Evolutionary conservation across 2,329 filamentous ascomycete genomes (phyloP).

Genomic region (Drechslerella coelobrocha): DNA sequence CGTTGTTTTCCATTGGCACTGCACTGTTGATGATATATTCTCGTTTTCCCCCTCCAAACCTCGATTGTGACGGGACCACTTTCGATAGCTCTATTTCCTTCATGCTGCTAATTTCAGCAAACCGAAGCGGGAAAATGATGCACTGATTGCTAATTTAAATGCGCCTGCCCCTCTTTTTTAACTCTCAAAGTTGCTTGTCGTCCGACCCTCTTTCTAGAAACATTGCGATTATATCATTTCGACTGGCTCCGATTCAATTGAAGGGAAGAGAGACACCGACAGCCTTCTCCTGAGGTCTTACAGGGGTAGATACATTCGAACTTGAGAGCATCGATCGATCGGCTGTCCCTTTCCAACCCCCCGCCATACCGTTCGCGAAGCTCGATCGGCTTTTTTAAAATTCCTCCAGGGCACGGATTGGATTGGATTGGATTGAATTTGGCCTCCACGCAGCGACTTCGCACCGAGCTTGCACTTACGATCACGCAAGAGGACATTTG

Average conservation of each 20-base stretch:
- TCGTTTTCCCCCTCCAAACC: not conserved
- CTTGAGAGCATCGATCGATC: too few species aligned
- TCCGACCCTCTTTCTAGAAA: slow-evolving; percentile 20
- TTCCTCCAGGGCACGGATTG: not conserved
- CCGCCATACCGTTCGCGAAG: not conserved
- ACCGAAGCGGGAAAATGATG: slow-evolving; percentile 1
- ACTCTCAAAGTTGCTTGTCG: slow-evolving; percentile 16
- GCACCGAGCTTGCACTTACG: not conserved
- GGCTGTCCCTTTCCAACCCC: not conserved
- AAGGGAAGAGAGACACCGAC: not conserved
- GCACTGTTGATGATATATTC: slow-evolving; percentile 5
- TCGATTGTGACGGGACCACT: not conserved
- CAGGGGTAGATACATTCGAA: not conserved
- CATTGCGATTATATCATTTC: slow-evolving; percentile 29
- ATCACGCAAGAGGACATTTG: not conserved
- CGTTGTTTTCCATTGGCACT: slow-evolving; percentile 22
- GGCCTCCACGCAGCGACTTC: not conserved
- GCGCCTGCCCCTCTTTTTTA: slow-evolving; percentile 12
- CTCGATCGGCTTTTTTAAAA: not conserved
- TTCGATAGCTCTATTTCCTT: not conserved
- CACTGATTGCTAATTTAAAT: slow-evolving; percentile 27
- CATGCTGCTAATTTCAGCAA: slow-evolving; percentile 1
- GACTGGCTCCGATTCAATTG: slow-evolving; percentile 17
- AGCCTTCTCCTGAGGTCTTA: too few species aligned
- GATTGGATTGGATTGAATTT: not conserved